Evolutionary conservation across 2,329 filamentous ascomycete genomes (phyloP), one percentile per base, ranked within the genome.

Genomic region (Elsinoe necatrix): DNA sequence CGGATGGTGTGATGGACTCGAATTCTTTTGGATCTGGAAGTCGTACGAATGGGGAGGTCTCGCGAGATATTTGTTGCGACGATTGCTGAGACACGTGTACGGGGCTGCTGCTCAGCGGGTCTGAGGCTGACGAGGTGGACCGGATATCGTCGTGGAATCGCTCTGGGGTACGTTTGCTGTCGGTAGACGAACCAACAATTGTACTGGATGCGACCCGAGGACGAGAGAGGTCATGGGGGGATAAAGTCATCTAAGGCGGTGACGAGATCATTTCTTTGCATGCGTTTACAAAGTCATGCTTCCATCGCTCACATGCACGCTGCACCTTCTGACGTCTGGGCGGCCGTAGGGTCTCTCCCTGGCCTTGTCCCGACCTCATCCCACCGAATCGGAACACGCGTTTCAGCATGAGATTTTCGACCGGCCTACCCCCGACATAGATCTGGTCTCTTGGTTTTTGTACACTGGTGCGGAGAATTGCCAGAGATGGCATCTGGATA

Each of bases 31-130:
- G 58, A 55, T 58, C 61, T 7, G 65, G 61, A 5, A 68, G 65
- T 20, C 64, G 48, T 25, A 57, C 56, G 54, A 68, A 67, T 12
- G 67, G 67, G 16, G 61, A 67, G 23, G 66, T 57, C 57, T 66
- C 65, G 37, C 67, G 62, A 27, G 67, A 68, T 47, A 57, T 59
- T 27, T 65, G 60, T 50, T 62, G 52, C 37, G 56, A 58, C 12
- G 57, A 59, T 14, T 48, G 45, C 52, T 60, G 58, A 21, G 58
- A 60, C 29, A 62, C 52, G 55, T 61, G 59, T 41, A 62, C 55
- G 27, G 59, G 59, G 41, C 57, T 61, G 41, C 56, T 61, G 57
- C 63, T 66, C 54, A 67, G 18, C 52, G 66, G 64, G 20, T 67
- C 65, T 8, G 65, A 59, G 51, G 66, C 64, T 43, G 64, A 63